These are phyloP conservation scores for Magnolia changhungtana DNA, from an alignment of 164 flowering plant species.

Conservation along the genomic window DNA sequence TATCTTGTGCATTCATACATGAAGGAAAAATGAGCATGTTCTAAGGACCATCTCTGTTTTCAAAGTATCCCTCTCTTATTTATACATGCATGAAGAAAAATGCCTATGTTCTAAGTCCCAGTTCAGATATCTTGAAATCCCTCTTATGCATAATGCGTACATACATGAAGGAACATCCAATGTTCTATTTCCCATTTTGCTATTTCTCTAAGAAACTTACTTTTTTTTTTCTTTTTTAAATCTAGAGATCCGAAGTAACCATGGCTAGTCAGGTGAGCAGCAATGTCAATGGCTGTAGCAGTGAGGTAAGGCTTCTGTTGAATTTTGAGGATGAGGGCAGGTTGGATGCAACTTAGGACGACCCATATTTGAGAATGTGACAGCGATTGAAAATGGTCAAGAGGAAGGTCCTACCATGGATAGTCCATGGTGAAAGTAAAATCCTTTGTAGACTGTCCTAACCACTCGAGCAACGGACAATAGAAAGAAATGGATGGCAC, in stretches of 20 bases:
- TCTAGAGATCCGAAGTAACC: slow-evolving; percentile 28
- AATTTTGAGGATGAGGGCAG: background rate
- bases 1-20: too few species aligned
- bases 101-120: background rate
- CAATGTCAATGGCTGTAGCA: slow-evolving; percentile 11
- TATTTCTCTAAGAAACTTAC: background rate
- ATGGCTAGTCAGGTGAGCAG: slow-evolving; percentile 14
- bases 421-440: background rate
- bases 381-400: background rate
- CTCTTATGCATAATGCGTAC: background rate
- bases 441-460: background rate
- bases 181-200: slow-evolving; percentile 6
- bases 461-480: background rate
- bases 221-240: background rate
- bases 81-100: background rate
- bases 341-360: background rate
- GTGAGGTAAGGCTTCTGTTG: slow-evolving; percentile 20
- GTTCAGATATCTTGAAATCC: background rate
- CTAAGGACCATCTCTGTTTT: background rate
- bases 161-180: background rate
- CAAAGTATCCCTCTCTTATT: background rate
- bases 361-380: background rate
- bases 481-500: background rate
- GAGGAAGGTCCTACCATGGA: background rate
- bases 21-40: background rate